Conservation (phyloP, 345 rosid species). For the Eucalyptus lansdowneana region DNA sequence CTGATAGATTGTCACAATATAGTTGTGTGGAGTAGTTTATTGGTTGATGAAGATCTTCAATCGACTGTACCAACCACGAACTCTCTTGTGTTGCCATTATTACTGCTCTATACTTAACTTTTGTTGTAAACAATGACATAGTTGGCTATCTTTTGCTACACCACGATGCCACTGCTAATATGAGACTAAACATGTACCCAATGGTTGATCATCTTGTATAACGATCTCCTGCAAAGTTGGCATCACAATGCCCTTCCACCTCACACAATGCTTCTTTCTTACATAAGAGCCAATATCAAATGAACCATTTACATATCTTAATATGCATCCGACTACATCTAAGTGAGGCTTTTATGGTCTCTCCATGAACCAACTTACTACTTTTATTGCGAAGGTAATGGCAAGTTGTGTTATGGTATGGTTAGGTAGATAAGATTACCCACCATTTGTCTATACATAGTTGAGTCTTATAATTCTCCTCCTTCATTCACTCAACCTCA, state of each 20-base stretch:
- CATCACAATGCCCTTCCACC: neutral
- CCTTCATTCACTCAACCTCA: no score
- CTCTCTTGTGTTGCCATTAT: neutral
- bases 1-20: neutral
- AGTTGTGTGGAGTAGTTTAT: neutral
- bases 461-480: neutral
- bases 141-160: neutral
- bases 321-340: neutral
- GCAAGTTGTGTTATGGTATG: neutral
- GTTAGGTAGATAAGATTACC: neutral
- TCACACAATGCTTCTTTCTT: neutral
- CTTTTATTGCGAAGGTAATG: no score
- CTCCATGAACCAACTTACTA: neutral
- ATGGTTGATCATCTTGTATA: neutral
- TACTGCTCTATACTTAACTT: neutral
- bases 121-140: neutral
- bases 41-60: neutral
- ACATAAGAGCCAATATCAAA: neutral
- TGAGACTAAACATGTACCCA: neutral
- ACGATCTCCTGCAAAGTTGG: neutral
- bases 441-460: neutral
- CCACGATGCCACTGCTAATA: neutral
- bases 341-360: neutral
- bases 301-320: neutral
- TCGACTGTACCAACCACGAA: neutral